Percentiles rank a stretch among this genome's conserved stretches.
Conservation (phyloP, 371 early-diverging fungal genomes). For the Mycotypha africana region DNA sequence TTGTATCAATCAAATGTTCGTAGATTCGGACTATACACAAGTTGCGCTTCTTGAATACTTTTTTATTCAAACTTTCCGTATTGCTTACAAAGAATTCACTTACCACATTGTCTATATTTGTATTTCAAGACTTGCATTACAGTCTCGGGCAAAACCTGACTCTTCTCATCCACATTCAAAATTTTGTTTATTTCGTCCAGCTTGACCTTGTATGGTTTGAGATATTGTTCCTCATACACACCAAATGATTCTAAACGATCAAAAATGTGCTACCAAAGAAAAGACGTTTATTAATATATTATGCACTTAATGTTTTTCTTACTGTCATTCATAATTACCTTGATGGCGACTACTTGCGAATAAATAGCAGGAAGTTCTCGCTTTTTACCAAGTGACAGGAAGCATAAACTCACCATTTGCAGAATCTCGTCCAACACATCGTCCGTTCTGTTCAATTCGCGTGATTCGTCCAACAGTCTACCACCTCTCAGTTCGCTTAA, state of each 20-base stretch:
- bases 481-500: slow-evolving; percentile 24
- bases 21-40: slow-evolving; percentile 29
- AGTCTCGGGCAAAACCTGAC: slow-evolving; percentile 13
- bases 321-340: too few species aligned
- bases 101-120: slow-evolving; percentile 38
- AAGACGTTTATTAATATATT: too few species aligned
- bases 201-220: slow-evolving; percentile 28
- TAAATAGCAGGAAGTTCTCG: slow-evolving; percentile 74
- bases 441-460: slow-evolving; percentile 58
- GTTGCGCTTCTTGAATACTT: too few species aligned
- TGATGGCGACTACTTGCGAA: slow-evolving; percentile 72
- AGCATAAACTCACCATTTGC: slow-evolving; percentile 73
- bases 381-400: slow-evolving; percentile 71
- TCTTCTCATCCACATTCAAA: slow-evolving; percentile 17
- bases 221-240: slow-evolving; percentile 48
- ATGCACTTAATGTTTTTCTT: too few species aligned
- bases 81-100: too few species aligned
- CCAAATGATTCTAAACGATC: slow-evolving; percentile 61
- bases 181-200: slow-evolving; percentile 31
- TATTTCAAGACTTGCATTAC: slow-evolving; percentile 23
- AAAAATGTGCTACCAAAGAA: slow-evolving; percentile 75
- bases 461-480: slow-evolving; percentile 13
- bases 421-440: slow-evolving; percentile 71
- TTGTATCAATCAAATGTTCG: slow-evolving; percentile 24
- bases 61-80: too few species aligned